Percentiles rank a stretch among this genome's conserved stretches.
Conservation (phyloP, 768 basidiomycete genomes). For the Russula emetica region DNA sequence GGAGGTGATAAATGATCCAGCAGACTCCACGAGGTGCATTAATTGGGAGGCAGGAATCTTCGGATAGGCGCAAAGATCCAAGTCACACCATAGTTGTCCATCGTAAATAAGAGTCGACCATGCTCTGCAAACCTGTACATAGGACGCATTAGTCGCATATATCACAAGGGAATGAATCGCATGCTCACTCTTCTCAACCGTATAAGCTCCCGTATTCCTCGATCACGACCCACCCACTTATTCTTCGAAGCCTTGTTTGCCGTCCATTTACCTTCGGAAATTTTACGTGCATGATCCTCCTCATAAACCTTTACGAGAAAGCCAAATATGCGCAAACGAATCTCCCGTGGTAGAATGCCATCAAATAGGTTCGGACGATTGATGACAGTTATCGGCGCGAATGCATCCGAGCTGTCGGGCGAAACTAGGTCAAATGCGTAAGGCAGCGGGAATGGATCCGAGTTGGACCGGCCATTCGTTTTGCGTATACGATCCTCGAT, state of each 20-base stretch:
- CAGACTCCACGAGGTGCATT: slow-evolving; percentile 47
- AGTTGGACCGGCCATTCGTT: slow-evolving; percentile 57
- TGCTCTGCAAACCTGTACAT: slow-evolving; percentile 61
- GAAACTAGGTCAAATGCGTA: slow-evolving; percentile 52
- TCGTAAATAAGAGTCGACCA: slow-evolving; percentile 79
- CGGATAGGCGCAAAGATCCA: slow-evolving; percentile 63
- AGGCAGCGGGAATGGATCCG: slow-evolving; percentile 53
- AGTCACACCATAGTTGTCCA: slow-evolving; percentile 76
- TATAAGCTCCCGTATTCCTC: slow-evolving; percentile 72
- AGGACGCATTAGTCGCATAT: slow-evolving; percentile 12
- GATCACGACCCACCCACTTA: slow-evolving; percentile 73
- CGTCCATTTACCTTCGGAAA: slow-evolving; percentile 54
- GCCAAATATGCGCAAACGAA: slow-evolving; percentile 57
- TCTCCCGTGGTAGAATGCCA: slow-evolving; percentile 64
- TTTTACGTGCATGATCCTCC: slow-evolving; percentile 47
- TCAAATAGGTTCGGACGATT: slow-evolving; percentile 58
- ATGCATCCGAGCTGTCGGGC: slow-evolving; percentile 45
- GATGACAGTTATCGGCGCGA: slow-evolving; percentile 45
- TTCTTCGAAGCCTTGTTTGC: slow-evolving; percentile 55
- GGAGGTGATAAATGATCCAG: slow-evolving; percentile 59
- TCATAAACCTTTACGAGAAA: slow-evolving; percentile 56
- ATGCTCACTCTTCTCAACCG: slow-evolving; percentile 70
- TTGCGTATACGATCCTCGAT: slow-evolving; percentile 35
- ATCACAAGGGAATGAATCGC: slow-evolving; percentile 5
- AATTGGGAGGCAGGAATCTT: slow-evolving; percentile 49